Evolutionary conservation across 257 asterid species (phyloP).

Genomic region (Solanum rostratum): DNA sequence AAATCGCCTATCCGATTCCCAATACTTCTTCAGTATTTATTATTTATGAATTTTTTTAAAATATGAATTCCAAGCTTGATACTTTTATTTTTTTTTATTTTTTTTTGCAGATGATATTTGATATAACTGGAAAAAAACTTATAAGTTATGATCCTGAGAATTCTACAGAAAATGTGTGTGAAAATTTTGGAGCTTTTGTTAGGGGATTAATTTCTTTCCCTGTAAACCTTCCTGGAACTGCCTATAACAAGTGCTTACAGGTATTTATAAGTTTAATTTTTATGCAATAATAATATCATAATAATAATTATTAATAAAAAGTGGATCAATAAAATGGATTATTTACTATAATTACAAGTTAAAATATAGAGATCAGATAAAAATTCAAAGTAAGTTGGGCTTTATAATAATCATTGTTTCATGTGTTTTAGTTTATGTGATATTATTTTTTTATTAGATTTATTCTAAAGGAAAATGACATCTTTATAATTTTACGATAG

Average conservation of each 20-base stretch:
- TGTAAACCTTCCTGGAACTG: constrained; percentile 75
- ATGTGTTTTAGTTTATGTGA: not conserved
- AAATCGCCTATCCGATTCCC: too few species aligned
- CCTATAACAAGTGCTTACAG: constrained; percentile 69
- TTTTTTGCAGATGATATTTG: constrained; percentile 73
- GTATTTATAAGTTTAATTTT: constrained; percentile 8
- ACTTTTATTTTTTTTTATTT: not conserved
- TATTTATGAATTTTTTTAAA: too few species aligned
- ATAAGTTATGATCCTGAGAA: constrained; percentile 61
- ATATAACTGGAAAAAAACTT: constrained; percentile 67
- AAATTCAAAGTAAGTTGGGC: not conserved
- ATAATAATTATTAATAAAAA: not conserved
- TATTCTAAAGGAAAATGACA: not conserved
- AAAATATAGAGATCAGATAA: too few species aligned
- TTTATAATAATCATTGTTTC: not conserved
- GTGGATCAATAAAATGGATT: not conserved
- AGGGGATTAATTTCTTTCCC: constrained; percentile 85
- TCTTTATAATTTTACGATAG: not conserved
- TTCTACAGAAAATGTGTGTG: constrained; percentile 49
- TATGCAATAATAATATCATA: not conserved
- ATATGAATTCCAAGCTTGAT: too few species aligned
- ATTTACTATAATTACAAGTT: too few species aligned
- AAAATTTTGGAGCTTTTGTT: constrained; percentile 60
- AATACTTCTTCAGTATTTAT: too few species aligned
- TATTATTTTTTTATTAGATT: not conserved